These are phyloP conservation scores for Pleurotus citrinopileatus DNA, from an alignment of 768 basidiomycete genomes.

Conservation along the genomic window DNA sequence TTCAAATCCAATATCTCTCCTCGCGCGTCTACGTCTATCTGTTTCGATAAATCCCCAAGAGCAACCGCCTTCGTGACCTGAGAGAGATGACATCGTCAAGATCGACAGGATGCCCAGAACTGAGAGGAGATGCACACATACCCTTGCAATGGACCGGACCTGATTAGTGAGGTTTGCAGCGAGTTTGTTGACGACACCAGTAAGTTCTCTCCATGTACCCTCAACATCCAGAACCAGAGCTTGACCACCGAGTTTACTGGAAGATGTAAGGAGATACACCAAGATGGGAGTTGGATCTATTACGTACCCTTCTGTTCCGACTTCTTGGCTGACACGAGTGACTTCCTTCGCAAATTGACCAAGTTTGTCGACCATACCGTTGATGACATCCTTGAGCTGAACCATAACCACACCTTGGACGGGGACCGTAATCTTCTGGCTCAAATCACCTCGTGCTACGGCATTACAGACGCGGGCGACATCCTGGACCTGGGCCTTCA, in stretches of 20 bases:
- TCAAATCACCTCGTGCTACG: constrained; percentile 65
- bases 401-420: constrained; percentile 72
- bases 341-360: constrained; percentile 91
- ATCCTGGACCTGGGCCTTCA: constrained; percentile 68
- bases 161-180: constrained; percentile 80
- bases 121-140: no score
- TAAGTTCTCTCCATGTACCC: constrained; percentile 87
- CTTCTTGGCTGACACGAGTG: constrained; percentile 80
- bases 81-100: neutral
- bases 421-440: constrained; percentile 66
- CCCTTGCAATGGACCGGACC: constrained; percentile 79
- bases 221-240: constrained; percentile 85
- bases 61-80: constrained; percentile 93
- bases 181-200: constrained; percentile 79
- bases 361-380: constrained; percentile 61
- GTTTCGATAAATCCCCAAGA: constrained; percentile 82
- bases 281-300: neutral
- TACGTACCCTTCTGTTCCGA: constrained; percentile 72
- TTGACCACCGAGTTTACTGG: constrained; percentile 85
- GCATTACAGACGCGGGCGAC: constrained; percentile 72
- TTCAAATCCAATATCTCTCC: constrained; percentile 89
- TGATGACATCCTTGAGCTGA: constrained; percentile 69
- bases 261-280: constrained; percentile 32
- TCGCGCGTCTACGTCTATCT: constrained; percentile 87
- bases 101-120: neutral